A percentile compares a stretch with the other conserved stretches of the same genome.
phyloP scores from a whole-genome alignment of 352 stramenopile genomes.

The Phytopythium delawarense region DNA sequence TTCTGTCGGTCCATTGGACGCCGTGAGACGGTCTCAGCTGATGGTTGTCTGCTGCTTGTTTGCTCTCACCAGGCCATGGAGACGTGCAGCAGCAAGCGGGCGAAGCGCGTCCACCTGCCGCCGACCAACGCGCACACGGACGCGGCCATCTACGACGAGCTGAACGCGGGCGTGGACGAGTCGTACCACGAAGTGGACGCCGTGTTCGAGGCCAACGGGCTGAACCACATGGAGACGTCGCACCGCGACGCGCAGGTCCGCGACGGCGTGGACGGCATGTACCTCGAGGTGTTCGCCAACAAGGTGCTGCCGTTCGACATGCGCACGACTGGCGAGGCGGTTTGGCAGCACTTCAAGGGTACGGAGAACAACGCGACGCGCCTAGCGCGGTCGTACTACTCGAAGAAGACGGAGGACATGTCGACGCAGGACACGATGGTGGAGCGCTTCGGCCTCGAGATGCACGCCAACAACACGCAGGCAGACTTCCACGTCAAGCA shows the following conservation, averaged over 20 bases:
- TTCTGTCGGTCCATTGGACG: background rate
- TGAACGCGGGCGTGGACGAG: conserved; percentile 29
- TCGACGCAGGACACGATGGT: conserved; percentile 57
- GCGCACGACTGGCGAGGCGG: conserved; percentile 19
- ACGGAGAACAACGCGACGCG: conserved; percentile 21
- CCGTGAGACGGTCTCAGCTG: background rate
- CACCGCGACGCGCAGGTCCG: conserved; percentile 21
- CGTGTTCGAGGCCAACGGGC: conserved; percentile 22
- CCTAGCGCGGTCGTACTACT: conserved; percentile 14
- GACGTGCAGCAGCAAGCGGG: conserved; percentile 14
- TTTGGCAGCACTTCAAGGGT: conserved; percentile 37
- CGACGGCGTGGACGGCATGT: no score
- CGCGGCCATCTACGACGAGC: conserved; percentile 26
- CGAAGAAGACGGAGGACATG: conserved; percentile 7
- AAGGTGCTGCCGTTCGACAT: conserved; percentile 38
- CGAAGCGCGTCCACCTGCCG: conserved; percentile 6
- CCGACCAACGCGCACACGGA: conserved; percentile 23
- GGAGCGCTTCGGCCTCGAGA: conserved; percentile 56
- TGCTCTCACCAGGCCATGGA: conserved; percentile 13
- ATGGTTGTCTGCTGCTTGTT: background rate
- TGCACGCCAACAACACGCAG: conserved; percentile 43
- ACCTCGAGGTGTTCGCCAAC: conserved; percentile 34
- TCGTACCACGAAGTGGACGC: conserved; percentile 27
- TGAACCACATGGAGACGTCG: conserved; percentile 14
- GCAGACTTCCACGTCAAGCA: conserved; percentile 53